phyloP scores from a whole-genome alignment of 2,329 filamentous ascomycete genomes.

The Diaporthe aspalathi region DNA sequence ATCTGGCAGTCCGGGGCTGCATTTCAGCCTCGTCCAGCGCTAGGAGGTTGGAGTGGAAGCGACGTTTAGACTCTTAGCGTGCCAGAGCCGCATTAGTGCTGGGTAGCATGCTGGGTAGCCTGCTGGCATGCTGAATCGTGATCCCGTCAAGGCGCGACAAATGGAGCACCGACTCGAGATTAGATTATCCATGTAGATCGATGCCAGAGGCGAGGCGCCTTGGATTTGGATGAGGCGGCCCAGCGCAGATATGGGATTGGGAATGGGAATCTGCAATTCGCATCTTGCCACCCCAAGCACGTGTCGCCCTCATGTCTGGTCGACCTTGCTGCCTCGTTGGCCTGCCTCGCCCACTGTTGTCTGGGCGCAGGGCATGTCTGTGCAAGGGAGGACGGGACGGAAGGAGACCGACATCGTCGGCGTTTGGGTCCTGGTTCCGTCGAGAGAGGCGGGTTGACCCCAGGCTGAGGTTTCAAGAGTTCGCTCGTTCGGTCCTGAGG shows the following conservation, averaged over 20 bases:
- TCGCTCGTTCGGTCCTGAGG: neutral
- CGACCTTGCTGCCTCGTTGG: neutral
- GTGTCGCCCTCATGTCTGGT: neutral
- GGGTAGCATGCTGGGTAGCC: constrained; percentile 23
- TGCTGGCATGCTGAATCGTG: constrained; percentile 28
- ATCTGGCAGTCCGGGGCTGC: constrained; percentile 28
- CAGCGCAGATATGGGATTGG: constrained; percentile 6
- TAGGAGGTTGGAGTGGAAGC: constrained; percentile 28
- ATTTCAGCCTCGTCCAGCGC: constrained; percentile 37
- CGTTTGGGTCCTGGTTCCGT: neutral
- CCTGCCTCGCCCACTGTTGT: neutral
- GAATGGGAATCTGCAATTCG: constrained; percentile 21
- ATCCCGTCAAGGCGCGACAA: constrained; percentile 15
- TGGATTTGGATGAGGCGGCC: neutral
- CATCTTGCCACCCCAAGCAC: neutral
- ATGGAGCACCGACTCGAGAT: constrained; percentile 21
- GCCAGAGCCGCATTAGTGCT: constrained; percentile 34
- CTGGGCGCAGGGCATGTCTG: neutral
- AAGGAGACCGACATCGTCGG: neutral
- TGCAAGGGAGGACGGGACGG: neutral
- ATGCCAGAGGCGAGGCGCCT: neutral
- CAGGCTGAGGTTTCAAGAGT: constrained; percentile 2
- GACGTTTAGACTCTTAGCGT: constrained; percentile 30
- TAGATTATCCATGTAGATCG: constrained; percentile 7
- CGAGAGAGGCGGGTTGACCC: neutral